These are phyloP conservation scores for Sparassis latifolia DNA, from an alignment of 1,284 basidiomycete species.

Conservation along the genomic window DNA sequence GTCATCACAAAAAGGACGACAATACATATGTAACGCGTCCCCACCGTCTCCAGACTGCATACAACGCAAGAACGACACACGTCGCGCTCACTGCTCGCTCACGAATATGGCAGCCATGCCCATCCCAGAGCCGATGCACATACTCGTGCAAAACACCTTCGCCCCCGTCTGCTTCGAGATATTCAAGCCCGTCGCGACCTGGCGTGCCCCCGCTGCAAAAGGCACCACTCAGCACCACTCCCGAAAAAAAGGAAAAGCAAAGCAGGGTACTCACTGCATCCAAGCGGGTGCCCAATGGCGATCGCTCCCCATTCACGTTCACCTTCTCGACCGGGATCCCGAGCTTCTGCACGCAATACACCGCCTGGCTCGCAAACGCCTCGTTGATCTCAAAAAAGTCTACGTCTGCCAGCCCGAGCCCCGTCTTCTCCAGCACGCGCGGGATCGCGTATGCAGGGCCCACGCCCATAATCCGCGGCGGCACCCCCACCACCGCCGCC, in stretches of 20 bases:
- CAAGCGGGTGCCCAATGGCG: constrained; percentile 82
- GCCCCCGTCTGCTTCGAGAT: constrained; percentile 74
- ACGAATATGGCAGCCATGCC: constrained; percentile 81
- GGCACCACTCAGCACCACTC: background rate
- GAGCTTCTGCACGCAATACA: constrained; percentile 75
- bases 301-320: constrained; percentile 89
- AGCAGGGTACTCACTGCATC: constrained; percentile 55
- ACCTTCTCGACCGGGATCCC: constrained; percentile 77
- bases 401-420: constrained; percentile 70
- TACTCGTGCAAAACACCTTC: constrained; percentile 83
- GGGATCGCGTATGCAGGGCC: constrained; percentile 92
- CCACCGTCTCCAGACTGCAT: too few relatives aligned
- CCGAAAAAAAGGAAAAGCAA: constrained; percentile 1
- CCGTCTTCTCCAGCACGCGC: constrained; percentile 65
- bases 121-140: constrained; percentile 97
- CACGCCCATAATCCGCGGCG: constrained; percentile 86
- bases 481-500: constrained; percentile 76
- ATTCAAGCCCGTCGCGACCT: constrained; percentile 80
- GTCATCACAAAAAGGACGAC: too few relatives aligned
- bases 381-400: constrained; percentile 97
- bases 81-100: constrained; percentile 57
- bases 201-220: constrained; percentile 71
- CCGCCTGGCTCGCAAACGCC: constrained; percentile 85
- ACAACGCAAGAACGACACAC: too few relatives aligned
- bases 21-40: too few relatives aligned